Evolutionary conservation across 805 yeast species (phyloP).

Genomic region (Candida sphagnicola): DNA sequence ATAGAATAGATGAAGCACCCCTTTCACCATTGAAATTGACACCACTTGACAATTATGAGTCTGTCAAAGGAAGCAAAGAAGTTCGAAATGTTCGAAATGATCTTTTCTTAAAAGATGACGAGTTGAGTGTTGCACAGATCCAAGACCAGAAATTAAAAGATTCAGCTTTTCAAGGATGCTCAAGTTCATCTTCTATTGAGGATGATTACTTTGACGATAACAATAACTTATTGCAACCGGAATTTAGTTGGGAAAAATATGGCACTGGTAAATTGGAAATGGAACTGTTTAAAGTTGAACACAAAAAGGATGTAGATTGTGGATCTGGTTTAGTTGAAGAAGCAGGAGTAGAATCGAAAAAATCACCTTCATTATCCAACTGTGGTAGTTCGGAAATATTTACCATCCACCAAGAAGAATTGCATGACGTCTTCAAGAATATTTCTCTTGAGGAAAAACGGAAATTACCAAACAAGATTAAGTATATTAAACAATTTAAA

Average conservation of each 20-base stretch:
- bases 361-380: constrained; percentile 6
- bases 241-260: constrained; percentile 20
- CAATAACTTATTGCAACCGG: constrained; percentile 22
- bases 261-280: not conserved
- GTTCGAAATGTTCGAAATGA: not conserved
- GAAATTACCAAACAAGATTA: constrained; percentile 29
- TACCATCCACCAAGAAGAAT: constrained; percentile 21
- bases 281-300: not conserved
- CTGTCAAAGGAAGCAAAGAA: not conserved
- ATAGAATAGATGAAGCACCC: constrained; percentile 13
- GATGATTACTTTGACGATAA: constrained; percentile 30
- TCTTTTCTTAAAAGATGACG: constrained; percentile 36
- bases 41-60: too few relatives aligned
- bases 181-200: constrained; percentile 14
- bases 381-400: constrained; percentile 11
- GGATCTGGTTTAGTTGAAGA: constrained; percentile 4
- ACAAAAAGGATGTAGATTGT: constrained; percentile 6
- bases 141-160: constrained; percentile 36
- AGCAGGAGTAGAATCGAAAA: not conserved
- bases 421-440: constrained; percentile 20
- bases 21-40: not conserved
- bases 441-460: constrained; percentile 19
- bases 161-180: not conserved
- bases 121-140: constrained; percentile 37
- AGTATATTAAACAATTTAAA: constrained; percentile 31